phyloP scores from a whole-genome alignment of 768 basidiomycete genomes.

The Lactarius pseudohatsudake region DNA sequence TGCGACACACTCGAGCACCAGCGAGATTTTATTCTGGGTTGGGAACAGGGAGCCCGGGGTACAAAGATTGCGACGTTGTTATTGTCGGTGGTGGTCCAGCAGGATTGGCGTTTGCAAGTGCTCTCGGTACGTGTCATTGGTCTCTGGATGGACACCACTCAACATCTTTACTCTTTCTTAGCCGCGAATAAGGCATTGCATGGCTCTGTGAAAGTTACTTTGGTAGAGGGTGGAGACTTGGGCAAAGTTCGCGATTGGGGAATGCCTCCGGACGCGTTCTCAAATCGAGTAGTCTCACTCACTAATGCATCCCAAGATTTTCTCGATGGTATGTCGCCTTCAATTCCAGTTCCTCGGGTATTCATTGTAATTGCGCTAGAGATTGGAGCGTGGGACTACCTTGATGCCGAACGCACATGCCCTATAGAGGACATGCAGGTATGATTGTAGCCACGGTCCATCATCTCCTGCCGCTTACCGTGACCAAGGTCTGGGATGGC shows the following conservation, averaged over 20 bases:
- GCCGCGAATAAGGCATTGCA: slow-evolving; percentile 54
- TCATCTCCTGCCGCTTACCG: slow-evolving; percentile 15
- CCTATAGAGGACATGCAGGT: slow-evolving; percentile 87
- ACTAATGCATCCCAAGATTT: slow-evolving; percentile 72
- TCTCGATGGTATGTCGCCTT: slow-evolving; percentile 51
- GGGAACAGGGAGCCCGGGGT: neutral
- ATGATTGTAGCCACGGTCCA: slow-evolving; percentile 26
- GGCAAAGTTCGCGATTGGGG: slow-evolving; percentile 68
- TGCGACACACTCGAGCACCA: neutral
- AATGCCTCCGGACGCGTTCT: slow-evolving; percentile 53
- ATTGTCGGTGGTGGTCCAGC: slow-evolving; percentile 95
- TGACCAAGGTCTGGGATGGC: slow-evolving; percentile 84
- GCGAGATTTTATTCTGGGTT: neutral
- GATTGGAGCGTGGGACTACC: slow-evolving; percentile 80
- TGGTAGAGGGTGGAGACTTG: slow-evolving; percentile 83
- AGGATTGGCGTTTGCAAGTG: slow-evolving; percentile 85
- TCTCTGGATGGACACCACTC: neutral
- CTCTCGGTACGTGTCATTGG: slow-evolving; percentile 59
- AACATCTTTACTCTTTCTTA: slow-evolving; percentile 33
- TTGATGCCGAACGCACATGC: slow-evolving; percentile 65
- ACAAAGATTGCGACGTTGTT: slow-evolving; percentile 75
- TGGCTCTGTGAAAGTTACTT: slow-evolving; percentile 58
- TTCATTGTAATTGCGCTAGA: slow-evolving; percentile 42
- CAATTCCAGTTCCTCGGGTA: neutral
- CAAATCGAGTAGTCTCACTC: slow-evolving; percentile 85